A percentile compares a stretch with the other conserved stretches of the same genome.
Evolutionary conservation across 2,329 filamentous ascomycete species (phyloP).

Genomic region (Penicillium brevicompactum): DNA sequence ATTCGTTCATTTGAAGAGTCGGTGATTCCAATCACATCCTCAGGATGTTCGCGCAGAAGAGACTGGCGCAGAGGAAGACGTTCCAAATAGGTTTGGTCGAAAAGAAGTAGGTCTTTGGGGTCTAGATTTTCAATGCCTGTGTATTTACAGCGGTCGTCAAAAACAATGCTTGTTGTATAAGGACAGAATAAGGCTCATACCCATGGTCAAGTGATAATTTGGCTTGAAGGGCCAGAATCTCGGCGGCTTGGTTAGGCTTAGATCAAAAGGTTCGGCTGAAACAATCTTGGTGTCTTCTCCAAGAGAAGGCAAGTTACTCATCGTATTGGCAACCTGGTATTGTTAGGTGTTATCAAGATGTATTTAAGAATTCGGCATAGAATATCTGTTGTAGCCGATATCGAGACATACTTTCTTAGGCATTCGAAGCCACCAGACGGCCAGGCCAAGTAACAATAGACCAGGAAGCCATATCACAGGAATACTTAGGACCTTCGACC

Average conservation of each 20-base stretch:
- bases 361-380: too few relatives aligned
- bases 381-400: too few relatives aligned
- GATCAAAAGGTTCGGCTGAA: not conserved
- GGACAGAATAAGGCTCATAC: not conserved
- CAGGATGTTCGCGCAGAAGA: not conserved
- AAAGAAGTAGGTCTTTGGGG: not conserved
- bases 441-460: not conserved
- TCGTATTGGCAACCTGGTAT: not conserved
- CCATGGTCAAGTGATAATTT: not conserved
- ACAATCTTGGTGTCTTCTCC: not conserved
- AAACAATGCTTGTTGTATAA: not conserved
- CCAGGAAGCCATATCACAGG: not conserved
- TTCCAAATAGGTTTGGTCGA: not conserved
- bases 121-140: not conserved
- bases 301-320: not conserved
- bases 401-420: not conserved
- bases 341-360: not conserved
- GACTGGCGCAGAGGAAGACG: not conserved
- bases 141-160: not conserved
- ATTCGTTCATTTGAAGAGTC: not conserved
- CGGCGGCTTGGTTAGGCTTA: not conserved
- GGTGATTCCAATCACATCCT: not conserved
- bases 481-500: not conserved
- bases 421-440: not conserved
- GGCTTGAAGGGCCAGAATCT: not conserved